phyloP scores from a whole-genome alignment of 2,329 filamentous ascomycete genomes.

The Metarhizium sp. region DNA sequence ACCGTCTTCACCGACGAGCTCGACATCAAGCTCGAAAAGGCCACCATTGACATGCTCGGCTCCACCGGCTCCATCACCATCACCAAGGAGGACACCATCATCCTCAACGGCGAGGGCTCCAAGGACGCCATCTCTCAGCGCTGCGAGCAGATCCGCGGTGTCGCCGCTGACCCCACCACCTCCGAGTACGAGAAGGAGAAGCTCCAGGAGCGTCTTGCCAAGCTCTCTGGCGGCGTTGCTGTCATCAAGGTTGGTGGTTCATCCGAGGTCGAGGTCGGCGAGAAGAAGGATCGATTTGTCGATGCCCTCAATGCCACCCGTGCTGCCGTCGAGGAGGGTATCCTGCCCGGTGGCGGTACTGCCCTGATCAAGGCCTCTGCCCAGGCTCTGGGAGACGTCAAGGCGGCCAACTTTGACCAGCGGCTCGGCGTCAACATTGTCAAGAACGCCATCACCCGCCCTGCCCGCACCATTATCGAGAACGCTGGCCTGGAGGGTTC shows the following conservation, averaged over 20 bases:
- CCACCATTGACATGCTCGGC: slow-evolving; percentile 89
- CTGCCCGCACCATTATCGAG: slow-evolving; percentile 91
- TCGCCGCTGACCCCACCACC: slow-evolving; percentile 87
- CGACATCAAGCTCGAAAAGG: slow-evolving; percentile 98
- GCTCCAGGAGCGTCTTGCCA: slow-evolving; percentile 98
- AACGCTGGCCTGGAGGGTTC: slow-evolving; percentile 94
- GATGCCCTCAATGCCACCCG: slow-evolving; percentile 97
- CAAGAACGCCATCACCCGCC: slow-evolving; percentile 95
- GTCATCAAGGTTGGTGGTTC: slow-evolving; percentile 98
- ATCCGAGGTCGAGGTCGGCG: slow-evolving; percentile 95
- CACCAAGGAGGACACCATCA: slow-evolving; percentile 99
- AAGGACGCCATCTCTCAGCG: slow-evolving; percentile 91
- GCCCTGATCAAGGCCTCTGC: slow-evolving; percentile 93
- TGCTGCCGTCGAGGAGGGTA: slow-evolving; percentile 97
- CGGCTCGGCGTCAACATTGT: slow-evolving; percentile 96
- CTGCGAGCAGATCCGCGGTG: slow-evolving; percentile 97
- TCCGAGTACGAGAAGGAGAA: slow-evolving; percentile 99
- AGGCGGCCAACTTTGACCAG: slow-evolving; percentile 95
- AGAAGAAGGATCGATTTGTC: slow-evolving; percentile 99
- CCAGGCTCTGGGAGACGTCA: slow-evolving; percentile 75
- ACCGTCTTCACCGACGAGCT: slow-evolving; percentile 98
- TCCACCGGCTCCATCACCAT: slow-evolving; percentile 98
- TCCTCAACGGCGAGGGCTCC: slow-evolving; percentile 92
- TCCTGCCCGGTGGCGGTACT: slow-evolving; percentile 96
- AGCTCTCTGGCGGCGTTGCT: slow-evolving; percentile 96